A percentile compares a stretch with the other conserved stretches of the same genome.
phyloP scores from a whole-genome alignment of 1,139 yeast genomes.

The Sugiyamaella pinicola region DNA sequence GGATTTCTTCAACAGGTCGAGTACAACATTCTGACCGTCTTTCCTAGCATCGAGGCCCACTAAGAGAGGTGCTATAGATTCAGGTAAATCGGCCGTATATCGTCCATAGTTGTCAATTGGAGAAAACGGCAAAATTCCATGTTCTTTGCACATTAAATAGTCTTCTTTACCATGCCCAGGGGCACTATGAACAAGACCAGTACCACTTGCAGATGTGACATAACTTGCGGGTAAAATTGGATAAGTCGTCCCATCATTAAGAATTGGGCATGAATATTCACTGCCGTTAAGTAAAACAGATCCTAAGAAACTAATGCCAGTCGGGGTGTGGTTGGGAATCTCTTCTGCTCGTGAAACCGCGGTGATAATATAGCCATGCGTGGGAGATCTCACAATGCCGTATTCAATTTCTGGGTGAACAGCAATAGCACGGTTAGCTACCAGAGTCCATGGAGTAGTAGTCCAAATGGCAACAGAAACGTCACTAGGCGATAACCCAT shows the following conservation, averaged over 20 bases:
- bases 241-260: slow-evolving; percentile 43
- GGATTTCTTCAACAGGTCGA: slow-evolving; percentile 49
- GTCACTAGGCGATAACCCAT: slow-evolving; percentile 20
- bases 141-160: slow-evolving; percentile 65
- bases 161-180: slow-evolving; percentile 99
- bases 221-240: slow-evolving; percentile 81
- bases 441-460: slow-evolving; percentile 97
- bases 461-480: slow-evolving; percentile 71
- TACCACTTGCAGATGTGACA: slow-evolving; percentile 81
- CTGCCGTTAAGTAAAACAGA: slow-evolving; percentile 46
- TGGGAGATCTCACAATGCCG: slow-evolving; percentile 46
- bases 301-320: slow-evolving; percentile 46
- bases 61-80: slow-evolving; percentile 46
- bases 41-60: slow-evolving; percentile 63
- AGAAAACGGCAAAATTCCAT: slow-evolving; percentile 63
- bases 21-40: slow-evolving; percentile 54
- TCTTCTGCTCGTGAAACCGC: slow-evolving; percentile 32
- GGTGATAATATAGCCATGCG: slow-evolving; percentile 43
- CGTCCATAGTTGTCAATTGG: slow-evolving; percentile 79
- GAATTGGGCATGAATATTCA: slow-evolving; percentile 60
- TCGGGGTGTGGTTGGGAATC: slow-evolving; percentile 24
- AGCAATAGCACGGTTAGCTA: slow-evolving; percentile 83
- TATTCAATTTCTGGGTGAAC: slow-evolving; percentile 63
- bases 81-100: slow-evolving; percentile 54
- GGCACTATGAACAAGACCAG: slow-evolving; percentile 95